phyloP scores from a whole-genome alignment of 495 filamentous ascomycete species.

The Annulohypoxylon maeteangense region DNA sequence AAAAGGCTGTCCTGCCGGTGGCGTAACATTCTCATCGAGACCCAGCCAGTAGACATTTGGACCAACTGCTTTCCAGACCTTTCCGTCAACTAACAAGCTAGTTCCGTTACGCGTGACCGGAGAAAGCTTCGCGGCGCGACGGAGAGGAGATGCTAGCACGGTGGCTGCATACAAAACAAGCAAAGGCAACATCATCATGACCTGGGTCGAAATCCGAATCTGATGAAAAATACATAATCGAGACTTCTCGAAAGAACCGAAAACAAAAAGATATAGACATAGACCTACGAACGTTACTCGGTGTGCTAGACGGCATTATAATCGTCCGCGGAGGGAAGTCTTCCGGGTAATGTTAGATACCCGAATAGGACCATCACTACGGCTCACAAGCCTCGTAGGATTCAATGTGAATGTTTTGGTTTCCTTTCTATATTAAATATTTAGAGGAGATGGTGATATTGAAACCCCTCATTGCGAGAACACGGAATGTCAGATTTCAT shows the following conservation, averaged over 20 bases:
- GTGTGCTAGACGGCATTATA: slow-evolving; percentile 34
- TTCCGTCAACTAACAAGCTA: slow-evolving; percentile 52
- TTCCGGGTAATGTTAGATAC: slow-evolving; percentile 28
- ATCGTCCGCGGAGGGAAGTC: slow-evolving; percentile 38
- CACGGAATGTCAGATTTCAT: neutral
- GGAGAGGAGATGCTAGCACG: slow-evolving; percentile 23
- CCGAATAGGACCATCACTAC: slow-evolving; percentile 20
- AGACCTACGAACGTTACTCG: slow-evolving; percentile 5
- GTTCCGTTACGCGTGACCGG: slow-evolving; percentile 56
- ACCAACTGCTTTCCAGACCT: slow-evolving; percentile 61
- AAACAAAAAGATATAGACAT: neutral
- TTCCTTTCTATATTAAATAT: neutral
- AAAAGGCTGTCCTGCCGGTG: slow-evolving; percentile 59
- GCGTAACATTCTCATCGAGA: slow-evolving; percentile 67
- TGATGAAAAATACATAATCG: neutral
- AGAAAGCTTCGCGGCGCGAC: slow-evolving; percentile 30
- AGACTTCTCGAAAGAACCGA: neutral
- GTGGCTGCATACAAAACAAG: slow-evolving; percentile 18
- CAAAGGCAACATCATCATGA: slow-evolving; percentile 25
- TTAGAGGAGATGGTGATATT: neutral
- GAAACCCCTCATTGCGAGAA: neutral
- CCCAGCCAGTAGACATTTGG: slow-evolving; percentile 69
- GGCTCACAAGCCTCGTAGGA: neutral
- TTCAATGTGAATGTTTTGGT: neutral
- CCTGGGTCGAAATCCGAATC: neutral